Conservation (phyloP, 1,139 yeast genomes). For the Maudiozyma humilis region DNA sequence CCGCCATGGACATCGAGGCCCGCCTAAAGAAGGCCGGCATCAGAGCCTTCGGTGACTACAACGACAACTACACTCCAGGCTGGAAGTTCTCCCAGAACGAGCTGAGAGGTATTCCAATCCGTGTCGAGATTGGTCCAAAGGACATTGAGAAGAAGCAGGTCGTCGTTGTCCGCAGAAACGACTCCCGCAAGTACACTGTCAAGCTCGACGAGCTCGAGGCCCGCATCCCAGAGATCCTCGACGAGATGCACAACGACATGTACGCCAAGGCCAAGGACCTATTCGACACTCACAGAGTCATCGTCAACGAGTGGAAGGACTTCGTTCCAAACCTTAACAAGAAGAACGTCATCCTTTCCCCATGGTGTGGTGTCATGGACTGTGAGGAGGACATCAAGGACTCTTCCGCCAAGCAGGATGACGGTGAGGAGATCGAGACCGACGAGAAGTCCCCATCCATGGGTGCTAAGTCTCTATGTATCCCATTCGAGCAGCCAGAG, state of each 20-base stretch:
- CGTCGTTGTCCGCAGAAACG: conserved; percentile 89
- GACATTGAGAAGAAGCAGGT: conserved; percentile 77
- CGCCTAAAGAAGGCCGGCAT: conserved; percentile 50
- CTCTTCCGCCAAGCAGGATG: conserved; percentile 70
- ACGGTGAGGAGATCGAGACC: conserved; percentile 73
- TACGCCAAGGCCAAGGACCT: conserved; percentile 71
- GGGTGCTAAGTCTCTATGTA: conserved; percentile 99
- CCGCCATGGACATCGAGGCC: conserved; percentile 60
- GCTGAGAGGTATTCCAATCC: conserved; percentile 88
- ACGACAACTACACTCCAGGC: conserved; percentile 94
- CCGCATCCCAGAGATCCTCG: conserved; percentile 69
- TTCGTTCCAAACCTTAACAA: conserved; percentile 88
- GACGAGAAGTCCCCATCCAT: conserved; percentile 97
- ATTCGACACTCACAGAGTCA: conserved; percentile 74
- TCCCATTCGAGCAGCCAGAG: conserved; percentile 86
- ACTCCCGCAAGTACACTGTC: conserved; percentile 63
- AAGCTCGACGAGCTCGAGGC: conserved; percentile 56
- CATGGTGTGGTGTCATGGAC: conserved; percentile 93
- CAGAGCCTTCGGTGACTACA: conserved; percentile 77
- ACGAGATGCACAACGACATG: conserved; percentile 68
- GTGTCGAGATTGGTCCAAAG: conserved; percentile 93
- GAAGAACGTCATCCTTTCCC: conserved; percentile 83
- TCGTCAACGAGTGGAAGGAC: conserved; percentile 80
- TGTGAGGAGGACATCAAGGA: conserved; percentile 98
- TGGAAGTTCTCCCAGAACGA: conserved; percentile 99